These are phyloP conservation scores for Apophysomyces ossiformis DNA, from an alignment of 371 early-diverging fungal genomes.

Conservation along the genomic window DNA sequence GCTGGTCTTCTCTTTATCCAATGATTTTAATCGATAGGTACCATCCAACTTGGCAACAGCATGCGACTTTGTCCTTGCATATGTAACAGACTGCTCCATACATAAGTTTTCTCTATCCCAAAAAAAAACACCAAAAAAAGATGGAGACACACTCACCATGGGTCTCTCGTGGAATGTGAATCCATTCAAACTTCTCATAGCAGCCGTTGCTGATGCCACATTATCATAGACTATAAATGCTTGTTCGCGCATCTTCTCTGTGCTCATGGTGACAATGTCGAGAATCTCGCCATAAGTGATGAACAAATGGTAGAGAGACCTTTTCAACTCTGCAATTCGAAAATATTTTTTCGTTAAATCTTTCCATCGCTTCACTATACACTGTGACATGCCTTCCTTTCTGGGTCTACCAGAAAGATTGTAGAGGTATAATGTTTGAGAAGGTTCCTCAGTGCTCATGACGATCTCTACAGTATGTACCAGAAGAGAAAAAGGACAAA, in stretches of 20 bases:
- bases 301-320: conserved; percentile 76
- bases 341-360: too few relatives aligned
- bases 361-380: too few relatives aligned
- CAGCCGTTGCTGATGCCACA: conserved; percentile 75
- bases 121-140: not conserved
- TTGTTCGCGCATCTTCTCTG: conserved; percentile 91
- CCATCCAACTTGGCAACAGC: conserved; percentile 78
- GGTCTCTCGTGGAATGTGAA: conserved; percentile 75
- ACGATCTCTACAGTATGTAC: not conserved
- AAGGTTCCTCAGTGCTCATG: conserved; percentile 8
- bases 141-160: conserved; percentile 60
- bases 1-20: conserved; percentile 22
- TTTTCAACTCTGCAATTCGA: conserved; percentile 62
- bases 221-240: conserved; percentile 91
- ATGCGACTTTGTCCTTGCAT: conserved; percentile 77
- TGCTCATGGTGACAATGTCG: conserved; percentile 82
- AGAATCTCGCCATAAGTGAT: conserved; percentile 85
- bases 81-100: conserved; percentile 46
- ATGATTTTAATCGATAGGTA: conserved; percentile 47
- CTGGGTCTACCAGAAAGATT: conserved; percentile 3
- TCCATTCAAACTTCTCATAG: conserved; percentile 76
- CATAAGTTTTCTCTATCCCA: conserved; percentile 7
- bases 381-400: conserved; percentile 2
- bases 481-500: too few relatives aligned
- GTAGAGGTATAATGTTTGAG: conserved; percentile 1